Evolutionary conservation across 2,329 filamentous ascomycete species (phyloP), one percentile per base, ranked within the genome.

Genomic region (Rutstroemia sp.): DNA sequence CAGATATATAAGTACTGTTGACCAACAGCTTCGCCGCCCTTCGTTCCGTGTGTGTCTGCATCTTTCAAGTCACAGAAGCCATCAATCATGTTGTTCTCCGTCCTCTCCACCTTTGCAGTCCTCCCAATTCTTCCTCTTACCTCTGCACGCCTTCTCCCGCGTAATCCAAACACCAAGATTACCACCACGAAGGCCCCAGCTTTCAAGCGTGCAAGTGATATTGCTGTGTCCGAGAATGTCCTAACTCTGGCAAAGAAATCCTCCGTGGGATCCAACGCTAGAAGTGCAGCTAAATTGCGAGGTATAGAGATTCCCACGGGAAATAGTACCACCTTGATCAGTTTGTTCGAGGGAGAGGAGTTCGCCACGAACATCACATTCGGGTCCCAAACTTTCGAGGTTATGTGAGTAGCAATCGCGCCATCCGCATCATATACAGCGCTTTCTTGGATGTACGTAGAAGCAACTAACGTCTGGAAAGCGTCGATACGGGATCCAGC

Each of bases 401-500:
- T 54, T 12, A 18, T 44, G 42, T 53, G 12, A 53, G 51, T 53
- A 12, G 30, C 30, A 34, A 9, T 34, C 10, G 4, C 4, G 10
- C 12, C 30, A n/a, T 21, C 18, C 14, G 9, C 39, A 19, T 47
- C 30, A 34, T 9, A 34, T 25, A 5, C 12, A 3, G 5, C 21
- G 45, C 3, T 12, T 38, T 9, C 3, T 25, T 42, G 6, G 7
- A 42, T n/a, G 16, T n/a, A 18, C 9, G 14, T 19, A 19, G 39
- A 6, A 54, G 6, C 6, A 16, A 23, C 18, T 12, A 18, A 6
- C 10, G 14, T 25, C 2, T 10, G 10, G 23, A 72, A 2, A 69
- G 75, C 10, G 66, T 78, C 49, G 76, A 79, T 56, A 77, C 75
- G 1, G 76, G 75, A 19, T 75, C 72, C 54, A 72, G 70, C 50